Percentiles rank a stretch among this genome's conserved stretches.
Conservation (phyloP, 106 monocot genomes). For the Apostasia shenzhenica region DNA sequence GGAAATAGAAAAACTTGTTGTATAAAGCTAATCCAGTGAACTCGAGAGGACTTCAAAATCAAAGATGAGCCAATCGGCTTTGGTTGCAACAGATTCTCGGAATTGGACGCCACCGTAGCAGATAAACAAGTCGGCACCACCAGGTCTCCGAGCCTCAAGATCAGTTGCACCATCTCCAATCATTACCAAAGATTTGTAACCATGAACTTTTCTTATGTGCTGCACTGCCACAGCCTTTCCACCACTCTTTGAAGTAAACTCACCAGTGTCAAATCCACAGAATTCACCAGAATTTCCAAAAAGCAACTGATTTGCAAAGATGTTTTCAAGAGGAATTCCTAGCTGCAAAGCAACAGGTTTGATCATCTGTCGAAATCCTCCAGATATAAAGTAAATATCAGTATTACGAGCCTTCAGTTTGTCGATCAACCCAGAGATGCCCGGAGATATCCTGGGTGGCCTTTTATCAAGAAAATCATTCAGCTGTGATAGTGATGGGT, state of each 20-base stretch:
- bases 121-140: conserved; percentile 89
- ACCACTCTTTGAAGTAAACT: conserved; percentile 87
- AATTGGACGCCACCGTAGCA: conserved; percentile 91
- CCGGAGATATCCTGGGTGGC: conserved; percentile 96
- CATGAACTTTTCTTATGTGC: conserved; percentile 63
- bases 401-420: conserved; percentile 53
- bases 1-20: too few relatives aligned
- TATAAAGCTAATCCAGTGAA: conserved; percentile 18
- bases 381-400: conserved; percentile 83
- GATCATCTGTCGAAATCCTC: conserved; percentile 99
- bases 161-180: conserved; percentile 99
- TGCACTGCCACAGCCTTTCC: conserved; percentile 90
- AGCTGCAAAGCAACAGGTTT: conserved; percentile 82
- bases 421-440: conserved; percentile 66
- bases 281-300: conserved; percentile 82
- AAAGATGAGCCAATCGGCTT: conserved; percentile 88
- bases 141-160: conserved; percentile 85
- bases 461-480: conserved; percentile 70
- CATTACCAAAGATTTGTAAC: conserved; percentile 74
- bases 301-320: conserved; percentile 84
- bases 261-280: conserved; percentile 71
- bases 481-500: conserved; percentile 69
- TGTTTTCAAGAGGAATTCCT: conserved; percentile 77
- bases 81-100: conserved; percentile 68
- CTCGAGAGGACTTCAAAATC: conserved; percentile 52